Base-by-base conservation (phyloP, 805 yeast species). In the Lachancea kluyveri region DNA sequence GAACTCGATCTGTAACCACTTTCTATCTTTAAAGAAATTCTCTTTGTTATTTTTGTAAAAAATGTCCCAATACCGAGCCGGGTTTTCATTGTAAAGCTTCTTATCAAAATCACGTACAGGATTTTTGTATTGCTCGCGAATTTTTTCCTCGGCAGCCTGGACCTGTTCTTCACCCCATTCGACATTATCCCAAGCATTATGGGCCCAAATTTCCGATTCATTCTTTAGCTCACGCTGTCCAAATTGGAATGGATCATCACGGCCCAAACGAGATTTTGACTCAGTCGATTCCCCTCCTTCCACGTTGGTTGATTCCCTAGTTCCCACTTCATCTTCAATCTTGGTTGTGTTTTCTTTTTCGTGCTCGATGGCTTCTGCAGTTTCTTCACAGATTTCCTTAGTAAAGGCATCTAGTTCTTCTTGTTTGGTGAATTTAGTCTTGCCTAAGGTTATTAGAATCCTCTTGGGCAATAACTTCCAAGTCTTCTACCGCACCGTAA, bases 121-220 rank as follows among this genome's bases (percentile, higher is more conserved):
- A 33, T 66, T 64, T 26, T 79, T 83, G 36, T 74, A 71, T 54
- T 92, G 98, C 42, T 75, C 72, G 14, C 72, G 59, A 21, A 90
- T 80, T 54, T 79, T 76, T 45, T 70, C 77, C 49, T 80, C 70
- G 3, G 96, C 96, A 41, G 80, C 77, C 13, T 64, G 51, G 9
- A 78, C 57, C 54, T 92, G 96, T 46, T 86, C 95, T 31, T 82
- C 87, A 30, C 94, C 96, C 95, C 96, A 88, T 51, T 86, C 95
- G 20, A 87, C 96, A 54, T 92, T 95, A 56, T 92, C 98, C 82
- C 76, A 67, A 0, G 98, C 98, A 54, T 92, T 92, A 53, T 82
- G 94, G 38, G 73, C 71, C 78, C 94, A 92, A 1, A 92, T 95
- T 17, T 86, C 87, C 4, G 79, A 77, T 10, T 77, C 81, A 28